Conservation (phyloP, 139 green algal species). For the Haematococcus sp. region DNA sequence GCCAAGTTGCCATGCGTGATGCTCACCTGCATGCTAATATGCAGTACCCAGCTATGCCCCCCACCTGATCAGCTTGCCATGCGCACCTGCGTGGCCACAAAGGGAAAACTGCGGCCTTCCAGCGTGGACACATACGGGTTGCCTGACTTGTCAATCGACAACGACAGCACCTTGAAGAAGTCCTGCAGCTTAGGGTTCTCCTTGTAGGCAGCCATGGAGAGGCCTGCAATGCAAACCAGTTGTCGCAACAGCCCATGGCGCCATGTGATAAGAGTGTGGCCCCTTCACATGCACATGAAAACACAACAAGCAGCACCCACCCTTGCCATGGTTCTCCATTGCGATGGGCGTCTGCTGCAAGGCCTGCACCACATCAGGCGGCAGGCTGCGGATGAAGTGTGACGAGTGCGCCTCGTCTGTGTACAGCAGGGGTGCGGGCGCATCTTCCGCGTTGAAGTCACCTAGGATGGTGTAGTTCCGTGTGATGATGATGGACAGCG, state of each 20-base stretch:
- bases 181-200: conserved; percentile 56
- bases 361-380: conserved; percentile 51
- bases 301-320: conserved; percentile 26
- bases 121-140: conserved; percentile 73
- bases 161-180: conserved; percentile 65
- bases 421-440: conserved; percentile 61
- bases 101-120: conserved; percentile 52
- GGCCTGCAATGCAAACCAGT: conserved; percentile 50
- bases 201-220: conserved; percentile 52
- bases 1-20: no score
- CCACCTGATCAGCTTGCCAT: no score
- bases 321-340: conserved; percentile 81
- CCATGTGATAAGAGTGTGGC: background rate
- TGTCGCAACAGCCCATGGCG: background rate
- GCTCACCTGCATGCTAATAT: no score
- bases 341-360: conserved; percentile 68
- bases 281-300: background rate
- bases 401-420: conserved; percentile 42
- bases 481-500: conserved; percentile 56
- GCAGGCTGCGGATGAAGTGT: conserved; percentile 55
- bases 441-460: conserved; percentile 66
- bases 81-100: conserved; percentile 30
- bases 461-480: conserved; percentile 55
- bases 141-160: conserved; percentile 57
- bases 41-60: no score